phyloP scores from a whole-genome alignment of 495 filamentous ascomycete species.

The Terfezia boudieri region DNA sequence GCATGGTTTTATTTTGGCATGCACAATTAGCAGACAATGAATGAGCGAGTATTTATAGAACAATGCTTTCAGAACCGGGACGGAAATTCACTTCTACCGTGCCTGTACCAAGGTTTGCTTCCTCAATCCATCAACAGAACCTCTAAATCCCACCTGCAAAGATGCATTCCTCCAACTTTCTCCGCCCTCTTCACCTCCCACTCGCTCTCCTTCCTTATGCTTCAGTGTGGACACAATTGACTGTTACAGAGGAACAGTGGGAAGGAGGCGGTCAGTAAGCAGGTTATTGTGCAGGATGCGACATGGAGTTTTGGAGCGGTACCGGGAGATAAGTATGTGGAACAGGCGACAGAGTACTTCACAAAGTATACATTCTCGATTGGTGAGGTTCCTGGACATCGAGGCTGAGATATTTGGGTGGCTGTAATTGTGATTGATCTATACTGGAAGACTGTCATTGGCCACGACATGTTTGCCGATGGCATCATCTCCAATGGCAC shows the following conservation, averaged over 20 bases:
- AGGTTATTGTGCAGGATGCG: constrained; percentile 33
- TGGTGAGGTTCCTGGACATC: constrained; percentile 1
- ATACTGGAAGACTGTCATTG: constrained; percentile 29
- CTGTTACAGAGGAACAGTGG: constrained; percentile 27
- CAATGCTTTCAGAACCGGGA: no score
- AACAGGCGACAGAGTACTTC: constrained; percentile 32
- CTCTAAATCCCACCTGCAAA: no score
- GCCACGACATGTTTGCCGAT: constrained; percentile 33
- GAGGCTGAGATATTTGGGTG: no score
- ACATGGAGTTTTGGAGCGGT: constrained; percentile 33
- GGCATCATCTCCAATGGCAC: constrained; percentile 27
- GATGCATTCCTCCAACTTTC: no score
- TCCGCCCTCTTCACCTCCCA: no score
- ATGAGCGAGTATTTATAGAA: no score
- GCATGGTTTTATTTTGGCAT: no score
- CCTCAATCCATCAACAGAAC: no score
- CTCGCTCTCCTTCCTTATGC: no score
- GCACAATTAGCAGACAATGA: no score
- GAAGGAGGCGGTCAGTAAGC: constrained; percentile 21
- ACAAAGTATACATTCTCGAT: constrained; percentile 36
- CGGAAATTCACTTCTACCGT: no score
- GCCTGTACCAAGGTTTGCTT: no score
- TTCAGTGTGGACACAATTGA: constrained; percentile 29
- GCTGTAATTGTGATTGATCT: not conserved
- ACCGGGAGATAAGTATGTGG: constrained; percentile 27